A percentile compares a stretch with the other conserved stretches of the same genome.
Evolutionary conservation across 2,329 filamentous ascomycete genomes (phyloP).

Genomic region (Pyrenophora graminea): DNA sequence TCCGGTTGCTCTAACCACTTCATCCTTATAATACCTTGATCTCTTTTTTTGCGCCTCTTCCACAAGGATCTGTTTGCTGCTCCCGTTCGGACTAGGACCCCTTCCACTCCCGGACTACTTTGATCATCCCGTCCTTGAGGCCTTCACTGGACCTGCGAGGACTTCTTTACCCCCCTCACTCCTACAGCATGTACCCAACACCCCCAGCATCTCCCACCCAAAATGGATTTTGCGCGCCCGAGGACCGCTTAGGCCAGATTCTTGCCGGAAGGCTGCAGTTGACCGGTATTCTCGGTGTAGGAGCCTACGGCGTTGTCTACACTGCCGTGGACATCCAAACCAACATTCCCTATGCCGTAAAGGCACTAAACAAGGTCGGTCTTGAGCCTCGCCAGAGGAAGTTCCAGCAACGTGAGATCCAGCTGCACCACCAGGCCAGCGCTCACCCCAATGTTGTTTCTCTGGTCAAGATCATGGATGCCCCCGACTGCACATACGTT

Average conservation of each 20-base stretch:
- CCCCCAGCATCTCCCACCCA: conserved; percentile 55
- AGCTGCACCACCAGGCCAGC: conserved; percentile 85
- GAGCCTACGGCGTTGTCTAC: conserved; percentile 97
- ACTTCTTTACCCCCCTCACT: conserved; percentile 25
- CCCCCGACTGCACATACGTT: conserved; percentile 90
- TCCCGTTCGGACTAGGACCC: conserved; percentile 10
- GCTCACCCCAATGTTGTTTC: conserved; percentile 92
- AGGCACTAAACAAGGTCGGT: conserved; percentile 93
- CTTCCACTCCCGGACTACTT: conserved; percentile 24
- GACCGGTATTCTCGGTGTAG: conserved; percentile 83
- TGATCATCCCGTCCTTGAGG: conserved; percentile 41
- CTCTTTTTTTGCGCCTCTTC: conserved; percentile 9
- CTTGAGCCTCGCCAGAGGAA: conserved; percentile 83
- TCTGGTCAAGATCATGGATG: conserved; percentile 90
- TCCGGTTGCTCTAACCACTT: conserved; percentile 21
- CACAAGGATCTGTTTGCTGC: conserved; percentile 12
- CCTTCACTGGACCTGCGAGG: conserved; percentile 49
- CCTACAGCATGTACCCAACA: conserved; percentile 54
- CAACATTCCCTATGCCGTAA: conserved; percentile 86
- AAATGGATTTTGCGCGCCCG: conserved; percentile 60
- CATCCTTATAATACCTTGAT: conserved; percentile 20
- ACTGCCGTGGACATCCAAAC: conserved; percentile 82
- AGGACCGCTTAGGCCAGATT: conserved; percentile 83
- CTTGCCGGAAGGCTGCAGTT: conserved; percentile 83
- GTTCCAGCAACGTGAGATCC: conserved; percentile 93